A percentile compares a stretch with the other conserved stretches of the same genome.
phyloP scores from a whole-genome alignment of 805 yeast species.

The Clavispora vitiphila region DNA sequence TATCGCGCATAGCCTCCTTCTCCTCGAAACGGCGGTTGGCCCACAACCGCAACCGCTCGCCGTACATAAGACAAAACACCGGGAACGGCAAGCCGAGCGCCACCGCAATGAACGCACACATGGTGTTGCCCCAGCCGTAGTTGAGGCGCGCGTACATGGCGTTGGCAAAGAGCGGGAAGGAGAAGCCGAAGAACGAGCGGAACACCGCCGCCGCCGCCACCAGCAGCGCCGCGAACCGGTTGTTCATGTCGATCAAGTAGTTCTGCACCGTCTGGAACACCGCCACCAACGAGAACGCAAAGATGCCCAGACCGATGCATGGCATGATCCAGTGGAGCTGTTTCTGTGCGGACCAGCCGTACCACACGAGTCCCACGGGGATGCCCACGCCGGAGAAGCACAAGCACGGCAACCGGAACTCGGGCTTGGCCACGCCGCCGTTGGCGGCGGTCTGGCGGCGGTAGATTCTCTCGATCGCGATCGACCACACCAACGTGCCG shows the following conservation, averaged over 20 bases:
- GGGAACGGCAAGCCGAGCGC: slow-evolving; percentile 68
- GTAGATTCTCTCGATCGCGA: slow-evolving; percentile 38
- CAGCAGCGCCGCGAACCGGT: slow-evolving; percentile 63
- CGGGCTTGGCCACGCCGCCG: slow-evolving; percentile 56
- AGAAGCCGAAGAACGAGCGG: slow-evolving; percentile 63
- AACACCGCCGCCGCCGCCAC: slow-evolving; percentile 65
- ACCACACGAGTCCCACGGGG: slow-evolving; percentile 62
- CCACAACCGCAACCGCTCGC: slow-evolving; percentile 55
- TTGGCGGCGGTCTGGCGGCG: slow-evolving; percentile 33
- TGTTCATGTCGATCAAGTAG: slow-evolving; percentile 68
- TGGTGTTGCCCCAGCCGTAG: slow-evolving; percentile 68
- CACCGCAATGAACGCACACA: slow-evolving; percentile 54
- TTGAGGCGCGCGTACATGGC: slow-evolving; percentile 53
- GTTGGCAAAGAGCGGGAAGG: slow-evolving; percentile 62
- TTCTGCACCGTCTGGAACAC: slow-evolving; percentile 66
- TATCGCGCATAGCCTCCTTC: slow-evolving; percentile 43
- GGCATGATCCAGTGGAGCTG: slow-evolving; percentile 61
- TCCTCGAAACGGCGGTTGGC: slow-evolving; percentile 47
- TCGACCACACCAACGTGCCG: slow-evolving; percentile 49
- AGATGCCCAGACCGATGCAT: slow-evolving; percentile 52
- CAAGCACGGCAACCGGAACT: slow-evolving; percentile 51
- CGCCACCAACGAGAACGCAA: slow-evolving; percentile 54
- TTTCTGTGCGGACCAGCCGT: slow-evolving; percentile 66
- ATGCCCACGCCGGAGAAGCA: slow-evolving; percentile 43
- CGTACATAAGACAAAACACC: slow-evolving; percentile 48